Evolutionary conservation across 1,284 basidiomycete species (phyloP).

Genomic region (Microbotryomycetes sp.): DNA sequence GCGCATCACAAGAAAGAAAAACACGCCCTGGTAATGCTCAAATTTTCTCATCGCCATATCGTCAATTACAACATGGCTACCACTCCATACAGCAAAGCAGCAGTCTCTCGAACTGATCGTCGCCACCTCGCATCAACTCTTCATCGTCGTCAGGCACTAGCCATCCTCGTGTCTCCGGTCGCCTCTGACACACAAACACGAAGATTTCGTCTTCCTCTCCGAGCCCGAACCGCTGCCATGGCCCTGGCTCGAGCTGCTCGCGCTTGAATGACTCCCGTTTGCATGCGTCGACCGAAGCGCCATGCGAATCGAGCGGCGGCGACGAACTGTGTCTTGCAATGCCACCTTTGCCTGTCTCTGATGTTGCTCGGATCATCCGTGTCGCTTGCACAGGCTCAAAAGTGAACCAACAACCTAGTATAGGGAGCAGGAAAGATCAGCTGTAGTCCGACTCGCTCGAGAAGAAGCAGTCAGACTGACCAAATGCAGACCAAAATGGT

Average conservation of each 20-base stretch:
- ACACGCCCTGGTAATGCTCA: too few relatives aligned
- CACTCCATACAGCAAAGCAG: slow-evolving; percentile 45
- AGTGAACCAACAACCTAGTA: slow-evolving; percentile 56
- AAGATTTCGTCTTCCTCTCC: slow-evolving; percentile 49
- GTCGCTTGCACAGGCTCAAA: slow-evolving; percentile 56
- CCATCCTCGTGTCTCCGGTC: slow-evolving; percentile 55
- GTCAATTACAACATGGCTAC: too few relatives aligned
- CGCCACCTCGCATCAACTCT: slow-evolving; percentile 54
- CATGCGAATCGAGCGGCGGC: slow-evolving; percentile 5
- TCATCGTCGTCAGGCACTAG: slow-evolving; percentile 50
- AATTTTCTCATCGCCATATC: too few relatives aligned
- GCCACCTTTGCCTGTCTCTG: background rate
- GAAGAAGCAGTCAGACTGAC: slow-evolving; percentile 42
- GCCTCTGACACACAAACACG: slow-evolving; percentile 56
- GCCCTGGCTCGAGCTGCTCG: background rate
- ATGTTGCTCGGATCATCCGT: background rate
- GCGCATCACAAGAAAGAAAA: too few relatives aligned
- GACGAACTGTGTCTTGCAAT: background rate
- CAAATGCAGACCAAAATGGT: slow-evolving; percentile 73
- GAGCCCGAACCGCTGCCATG: slow-evolving; percentile 26
- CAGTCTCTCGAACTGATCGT: slow-evolving; percentile 62
- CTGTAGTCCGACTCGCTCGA: background rate
- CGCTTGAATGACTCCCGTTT: background rate
- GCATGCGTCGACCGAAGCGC: too few relatives aligned
- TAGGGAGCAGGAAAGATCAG: background rate